These are phyloP conservation scores for Mycena haematopus DNA, from an alignment of 768 basidiomycete species.

Conservation along the genomic window DNA sequence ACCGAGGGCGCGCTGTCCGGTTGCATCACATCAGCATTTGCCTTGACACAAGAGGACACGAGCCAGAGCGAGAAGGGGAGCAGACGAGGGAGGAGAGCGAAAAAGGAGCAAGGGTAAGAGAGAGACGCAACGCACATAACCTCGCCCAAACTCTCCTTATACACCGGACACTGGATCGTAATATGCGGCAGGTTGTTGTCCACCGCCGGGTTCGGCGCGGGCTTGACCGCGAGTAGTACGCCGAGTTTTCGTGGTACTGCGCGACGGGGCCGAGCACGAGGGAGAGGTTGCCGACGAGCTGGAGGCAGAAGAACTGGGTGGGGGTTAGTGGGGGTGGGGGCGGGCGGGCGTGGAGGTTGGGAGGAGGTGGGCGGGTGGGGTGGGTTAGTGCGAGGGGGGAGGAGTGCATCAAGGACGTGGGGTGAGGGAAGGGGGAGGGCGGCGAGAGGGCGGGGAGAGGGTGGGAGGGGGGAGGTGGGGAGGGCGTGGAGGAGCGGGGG, in stretches of 20 bases:
- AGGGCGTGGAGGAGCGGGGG: too few species aligned
- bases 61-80: too few species aligned
- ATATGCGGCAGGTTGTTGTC: conserved; percentile 77
- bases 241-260: conserved; percentile 85
- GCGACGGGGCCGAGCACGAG: conserved; percentile 82
- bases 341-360: too few species aligned
- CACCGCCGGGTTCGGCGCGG: conserved; percentile 68
- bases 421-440: too few species aligned
- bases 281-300: conserved; percentile 69
- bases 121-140: conserved; percentile 61
- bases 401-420: too few species aligned
- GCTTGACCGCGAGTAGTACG: conserved; percentile 76
- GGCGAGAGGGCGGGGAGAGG: too few species aligned
- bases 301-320: conserved; percentile 75
- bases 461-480: too few species aligned
- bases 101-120: too few species aligned
- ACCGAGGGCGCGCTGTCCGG: conserved; percentile 69
- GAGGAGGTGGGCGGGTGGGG: too few species aligned
- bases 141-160: conserved; percentile 79
- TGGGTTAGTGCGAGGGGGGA: too few species aligned
- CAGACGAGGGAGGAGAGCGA: too few species aligned
- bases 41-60: background rate
- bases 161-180: conserved; percentile 85
- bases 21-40: conserved; percentile 9
- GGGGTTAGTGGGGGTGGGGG: background rate